Conservation (phyloP, 257 asterid genomes). For the Schizonepeta tenuifolia region DNA sequence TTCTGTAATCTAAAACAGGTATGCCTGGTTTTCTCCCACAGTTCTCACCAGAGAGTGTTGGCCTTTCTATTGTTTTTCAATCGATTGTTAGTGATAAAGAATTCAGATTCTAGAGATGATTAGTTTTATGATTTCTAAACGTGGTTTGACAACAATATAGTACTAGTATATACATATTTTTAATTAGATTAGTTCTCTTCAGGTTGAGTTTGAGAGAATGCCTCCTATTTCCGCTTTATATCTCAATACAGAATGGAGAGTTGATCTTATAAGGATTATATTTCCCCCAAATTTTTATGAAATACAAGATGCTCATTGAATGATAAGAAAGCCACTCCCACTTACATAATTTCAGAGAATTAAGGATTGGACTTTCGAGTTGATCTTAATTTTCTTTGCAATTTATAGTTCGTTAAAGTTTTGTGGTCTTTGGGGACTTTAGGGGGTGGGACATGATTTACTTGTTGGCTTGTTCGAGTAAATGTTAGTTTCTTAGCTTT, state of each 20-base stretch:
- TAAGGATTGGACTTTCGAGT: not conserved
- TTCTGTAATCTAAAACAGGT: slow-evolving; percentile 91
- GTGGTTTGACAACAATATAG: not conserved
- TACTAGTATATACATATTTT: too few relatives aligned
- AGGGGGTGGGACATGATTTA: not conserved
- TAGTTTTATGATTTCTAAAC: not conserved
- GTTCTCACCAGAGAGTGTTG: slow-evolving; percentile 1
- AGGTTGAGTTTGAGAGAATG: not conserved
- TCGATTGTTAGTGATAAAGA: not conserved
- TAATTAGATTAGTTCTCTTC: not conserved
- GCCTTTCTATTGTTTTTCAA: slow-evolving; percentile 22
- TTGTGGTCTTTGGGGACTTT: not conserved
- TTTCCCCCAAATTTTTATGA: not conserved
- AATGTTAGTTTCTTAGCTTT: not conserved
- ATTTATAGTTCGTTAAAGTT: not conserved
- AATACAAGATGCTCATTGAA: not conserved
- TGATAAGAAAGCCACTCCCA: not conserved
- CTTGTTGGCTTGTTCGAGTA: not conserved
- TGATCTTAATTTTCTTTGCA: slow-evolving; percentile 25
- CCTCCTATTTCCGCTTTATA: not conserved
- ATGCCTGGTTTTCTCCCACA: not conserved
- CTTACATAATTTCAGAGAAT: not conserved
- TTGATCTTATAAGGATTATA: too few relatives aligned
- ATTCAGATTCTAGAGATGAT: not conserved
- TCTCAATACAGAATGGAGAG: slow-evolving; percentile 4